phyloP scores from a whole-genome alignment of 208 protist species.

The Strigomonas culicis region DNA sequence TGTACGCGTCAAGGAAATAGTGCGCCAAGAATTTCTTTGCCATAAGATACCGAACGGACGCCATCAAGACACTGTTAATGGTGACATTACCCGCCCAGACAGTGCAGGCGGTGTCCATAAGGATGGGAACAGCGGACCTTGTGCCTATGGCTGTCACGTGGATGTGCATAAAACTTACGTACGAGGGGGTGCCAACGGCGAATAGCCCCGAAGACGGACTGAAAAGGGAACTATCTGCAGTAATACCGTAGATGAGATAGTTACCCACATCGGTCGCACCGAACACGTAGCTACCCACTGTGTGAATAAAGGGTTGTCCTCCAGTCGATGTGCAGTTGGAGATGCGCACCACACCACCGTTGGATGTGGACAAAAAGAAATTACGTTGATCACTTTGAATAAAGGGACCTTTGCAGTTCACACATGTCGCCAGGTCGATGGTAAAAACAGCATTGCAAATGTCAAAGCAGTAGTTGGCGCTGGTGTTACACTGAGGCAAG shows the following conservation, averaged over 20 bases:
- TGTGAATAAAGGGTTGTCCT: background rate
- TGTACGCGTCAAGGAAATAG: background rate
- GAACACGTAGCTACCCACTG: background rate
- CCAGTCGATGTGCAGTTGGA: background rate
- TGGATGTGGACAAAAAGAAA: background rate
- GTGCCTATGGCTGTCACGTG: background rate
- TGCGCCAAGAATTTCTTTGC: background rate
- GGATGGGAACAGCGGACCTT: background rate
- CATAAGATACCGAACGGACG: background rate
- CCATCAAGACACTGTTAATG: background rate
- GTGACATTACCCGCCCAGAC: constrained; percentile 1
- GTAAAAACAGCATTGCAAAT: background rate
- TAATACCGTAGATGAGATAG: background rate
- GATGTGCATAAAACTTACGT: background rate
- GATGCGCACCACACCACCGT: background rate
- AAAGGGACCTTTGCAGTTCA: background rate
- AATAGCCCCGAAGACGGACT: too few relatives aligned
- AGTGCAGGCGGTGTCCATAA: background rate
- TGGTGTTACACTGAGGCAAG: background rate
- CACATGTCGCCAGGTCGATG: background rate
- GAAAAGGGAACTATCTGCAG: too few relatives aligned
- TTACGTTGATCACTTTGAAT: background rate
- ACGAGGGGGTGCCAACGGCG: too few relatives aligned
- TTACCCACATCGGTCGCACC: background rate
- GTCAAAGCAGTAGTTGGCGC: background rate